Percentiles rank a stretch among this genome's conserved stretches.
These are phyloP conservation scores for Brettanomyces anomalus DNA, from an alignment of 805 yeast genomes.

Conservation along the genomic window DNA sequence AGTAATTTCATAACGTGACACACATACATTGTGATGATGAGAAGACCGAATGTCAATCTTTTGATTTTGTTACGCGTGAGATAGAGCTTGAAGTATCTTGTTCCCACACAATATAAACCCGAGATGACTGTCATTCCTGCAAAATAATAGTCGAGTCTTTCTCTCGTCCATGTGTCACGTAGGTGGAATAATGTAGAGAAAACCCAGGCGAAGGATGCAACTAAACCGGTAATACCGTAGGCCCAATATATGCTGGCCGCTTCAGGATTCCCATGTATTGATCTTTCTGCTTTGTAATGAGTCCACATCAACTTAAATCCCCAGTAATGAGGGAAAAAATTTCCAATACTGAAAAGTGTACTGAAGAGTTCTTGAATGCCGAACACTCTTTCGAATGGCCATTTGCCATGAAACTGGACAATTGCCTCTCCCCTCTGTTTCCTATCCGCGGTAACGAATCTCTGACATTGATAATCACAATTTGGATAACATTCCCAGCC, in stretches of 20 bases:
- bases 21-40: slow-evolving; percentile 43
- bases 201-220: slow-evolving; percentile 82
- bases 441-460: slow-evolving; percentile 54
- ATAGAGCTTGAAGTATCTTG: slow-evolving; percentile 56
- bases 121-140: slow-evolving; percentile 84
- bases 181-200: slow-evolving; percentile 81
- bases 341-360: slow-evolving; percentile 66
- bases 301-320: slow-evolving; percentile 30
- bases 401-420: slow-evolving; percentile 90
- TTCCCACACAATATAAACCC: slow-evolving; percentile 63
- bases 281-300: slow-evolving; percentile 13
- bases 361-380: slow-evolving; percentile 84
- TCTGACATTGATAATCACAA: slow-evolving; percentile 93
- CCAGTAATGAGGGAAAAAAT: slow-evolving; percentile 54
- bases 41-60: slow-evolving; percentile 29
- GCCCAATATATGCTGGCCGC: slow-evolving; percentile 24
- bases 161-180: slow-evolving; percentile 76
- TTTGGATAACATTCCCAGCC: slow-evolving; percentile 71
- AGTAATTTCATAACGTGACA: slow-evolving; percentile 60
- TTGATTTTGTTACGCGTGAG: slow-evolving; percentile 16
- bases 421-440: slow-evolving; percentile 39
- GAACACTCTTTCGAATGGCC: slow-evolving; percentile 81
- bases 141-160: slow-evolving; percentile 80
- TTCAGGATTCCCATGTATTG: slow-evolving; percentile 12
- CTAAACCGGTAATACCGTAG: slow-evolving; percentile 41